Conservation (phyloP, 164 flowering plant species). For the Tetrastigma voinierianum region DNA sequence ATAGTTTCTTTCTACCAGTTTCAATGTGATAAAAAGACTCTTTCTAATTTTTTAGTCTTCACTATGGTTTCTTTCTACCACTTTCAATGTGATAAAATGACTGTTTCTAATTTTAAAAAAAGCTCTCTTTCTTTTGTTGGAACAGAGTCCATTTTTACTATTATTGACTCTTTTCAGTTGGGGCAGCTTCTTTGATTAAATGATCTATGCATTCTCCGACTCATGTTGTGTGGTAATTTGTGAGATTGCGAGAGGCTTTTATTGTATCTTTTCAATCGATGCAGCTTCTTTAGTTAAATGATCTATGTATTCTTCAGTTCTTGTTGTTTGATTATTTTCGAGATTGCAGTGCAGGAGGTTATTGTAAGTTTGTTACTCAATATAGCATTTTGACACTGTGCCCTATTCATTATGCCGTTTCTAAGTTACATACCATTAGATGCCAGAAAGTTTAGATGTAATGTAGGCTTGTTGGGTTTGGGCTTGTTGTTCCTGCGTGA, state of each 20-base stretch:
- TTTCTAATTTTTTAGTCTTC: constrained; percentile 1
- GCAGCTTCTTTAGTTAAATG: neutral
- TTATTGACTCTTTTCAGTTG: too few relatives aligned
- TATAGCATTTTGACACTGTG: neutral
- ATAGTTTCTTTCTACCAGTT: neutral
- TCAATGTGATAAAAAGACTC: neutral
- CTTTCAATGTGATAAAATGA: neutral
- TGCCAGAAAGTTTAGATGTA: too few relatives aligned
- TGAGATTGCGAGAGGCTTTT: neutral
- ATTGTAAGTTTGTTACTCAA: too few relatives aligned
- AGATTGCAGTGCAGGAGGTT: neutral
- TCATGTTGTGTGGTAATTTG: too few relatives aligned
- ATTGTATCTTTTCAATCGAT: neutral
- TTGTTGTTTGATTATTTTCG: neutral
- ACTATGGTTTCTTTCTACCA: neutral
- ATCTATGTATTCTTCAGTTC: neutral
- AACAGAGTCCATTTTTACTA: too few relatives aligned
- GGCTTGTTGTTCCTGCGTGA: too few relatives aligned
- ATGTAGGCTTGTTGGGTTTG: too few relatives aligned
- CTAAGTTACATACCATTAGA: too few relatives aligned
- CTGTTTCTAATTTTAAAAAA: neutral
- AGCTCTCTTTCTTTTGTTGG: too few relatives aligned
- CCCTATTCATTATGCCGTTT: too few relatives aligned
- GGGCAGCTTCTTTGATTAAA: too few relatives aligned
- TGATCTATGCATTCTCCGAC: too few relatives aligned